Base-by-base conservation (phyloP, 139 green algal species). In the Astrephomene gubernaculifera region DNA sequence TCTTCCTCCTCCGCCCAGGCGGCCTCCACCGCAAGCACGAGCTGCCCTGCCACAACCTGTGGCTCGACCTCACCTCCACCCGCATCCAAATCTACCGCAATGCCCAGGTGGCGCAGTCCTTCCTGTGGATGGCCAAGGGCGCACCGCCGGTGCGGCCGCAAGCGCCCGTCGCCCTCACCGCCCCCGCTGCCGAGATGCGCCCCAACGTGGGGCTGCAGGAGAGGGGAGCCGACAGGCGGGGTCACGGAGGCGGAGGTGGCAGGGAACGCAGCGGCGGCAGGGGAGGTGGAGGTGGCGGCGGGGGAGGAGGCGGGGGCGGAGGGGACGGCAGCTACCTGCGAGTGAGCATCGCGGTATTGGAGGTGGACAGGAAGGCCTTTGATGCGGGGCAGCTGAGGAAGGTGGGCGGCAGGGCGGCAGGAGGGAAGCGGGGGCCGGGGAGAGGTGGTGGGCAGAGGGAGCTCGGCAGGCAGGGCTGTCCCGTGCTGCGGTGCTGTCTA, bases 71-170 rank as follows among this genome's bases (percentile, higher is more conserved):
- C 14, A 38, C 31, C 12, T 69, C 72, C 52, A 69, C 68, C 52
- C 33, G 72, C 21, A 81, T 81, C 72, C 72, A 81, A 31, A 68
- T 81, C 72, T 81, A 69, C 72, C 52, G 72, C 4, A 81, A 81
- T 33, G 53, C 4, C 72, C 49, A 81, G 31, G 33, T 8, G 5
- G 14, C 17, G 17, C 52, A 69, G 52, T 81, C 72, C 3, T 81
- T 81, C 53, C 52, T 81, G 52, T 52, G 33, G 72, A 31, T 81
- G 35, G 33, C 33, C 33, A 60, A 79, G 29, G 72, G 36, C 33
- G 21, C 21, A 2, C 33, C 72, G 8, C 52, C 72, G 21, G 27
- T 52, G 33, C 35, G 2, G 4, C 31, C 52, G 33, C 71, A 27
- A 7, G 44, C 71, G 5, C 71, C 44, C 7, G 29, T 64, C 43